Evolutionary conservation across 768 basidiomycete species (phyloP).

Genomic region (Pleurotus djamor): DNA sequence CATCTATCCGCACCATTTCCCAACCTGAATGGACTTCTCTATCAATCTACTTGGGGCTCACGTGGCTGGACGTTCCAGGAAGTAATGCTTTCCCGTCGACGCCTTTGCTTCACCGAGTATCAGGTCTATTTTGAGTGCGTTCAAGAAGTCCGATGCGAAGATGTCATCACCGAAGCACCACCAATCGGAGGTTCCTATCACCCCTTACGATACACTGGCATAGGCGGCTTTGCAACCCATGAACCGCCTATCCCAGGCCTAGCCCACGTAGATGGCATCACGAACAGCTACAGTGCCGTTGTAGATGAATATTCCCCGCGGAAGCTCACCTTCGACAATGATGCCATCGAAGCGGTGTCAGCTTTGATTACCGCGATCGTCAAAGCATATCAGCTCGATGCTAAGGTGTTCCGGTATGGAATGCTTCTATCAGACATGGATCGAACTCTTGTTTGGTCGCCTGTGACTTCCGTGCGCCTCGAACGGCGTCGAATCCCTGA

Average conservation of each 20-base stretch:
- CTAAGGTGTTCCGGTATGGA: not conserved
- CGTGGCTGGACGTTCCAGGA: slow-evolving; percentile 1
- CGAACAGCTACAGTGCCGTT: not conserved
- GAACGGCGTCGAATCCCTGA: not conserved
- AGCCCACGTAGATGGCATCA: not conserved
- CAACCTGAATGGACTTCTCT: not conserved
- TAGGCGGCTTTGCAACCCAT: not conserved
- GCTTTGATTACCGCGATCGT: not conserved
- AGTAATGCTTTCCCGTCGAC: not conserved
- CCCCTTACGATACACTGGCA: not conserved
- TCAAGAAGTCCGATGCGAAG: not conserved
- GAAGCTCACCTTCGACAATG: not conserved
- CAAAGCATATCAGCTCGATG: not conserved
- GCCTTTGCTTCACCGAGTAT: not conserved
- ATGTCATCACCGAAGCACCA: not conserved
- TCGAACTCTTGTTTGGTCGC: not conserved
- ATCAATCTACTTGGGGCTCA: not conserved
- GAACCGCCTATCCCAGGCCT: not conserved
- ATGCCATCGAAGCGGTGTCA: not conserved
- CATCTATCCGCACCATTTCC: not conserved
- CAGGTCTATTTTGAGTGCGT: slow-evolving; percentile 1
- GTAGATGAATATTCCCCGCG: not conserved
- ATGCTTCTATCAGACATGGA: not conserved
- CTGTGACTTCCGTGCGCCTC: not conserved
- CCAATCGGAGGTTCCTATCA: not conserved